Evolutionary conservation across 192 early-diverging fungal genomes (phyloP), one percentile per base, ranked within the genome.

Genomic region (Entomortierella beljakovae): DNA sequence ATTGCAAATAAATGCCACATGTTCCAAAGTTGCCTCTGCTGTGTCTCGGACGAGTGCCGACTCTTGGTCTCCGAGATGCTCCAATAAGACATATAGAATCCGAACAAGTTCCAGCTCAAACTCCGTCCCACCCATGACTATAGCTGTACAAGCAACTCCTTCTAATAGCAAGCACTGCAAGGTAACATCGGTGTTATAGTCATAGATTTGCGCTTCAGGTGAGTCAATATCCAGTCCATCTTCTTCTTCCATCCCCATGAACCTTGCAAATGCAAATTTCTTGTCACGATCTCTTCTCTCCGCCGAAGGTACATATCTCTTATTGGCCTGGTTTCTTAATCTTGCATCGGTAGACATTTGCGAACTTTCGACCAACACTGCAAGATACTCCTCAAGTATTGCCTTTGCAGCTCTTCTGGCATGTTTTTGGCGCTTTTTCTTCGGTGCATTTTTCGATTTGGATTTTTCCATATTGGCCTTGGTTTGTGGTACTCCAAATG

Each of bases 11-110:
- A 71, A 60, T 1, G 84, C 81, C 29, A 88, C 67, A 20, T 70
- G 75, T 9, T 83, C 82, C 53, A 88, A 26, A 1, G 84, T 71
- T 11, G 76, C 81, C 9, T 71, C 65, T 1, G 86, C 86, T 32
- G 80, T 81, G 23, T 69, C 80, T 32, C 80, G 63, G 7, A 88
- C 60, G 50, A 70, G 73, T 0, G 83, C 59, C 18, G 75, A 79
- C n/a, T 84, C 83, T 20, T 73, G 60, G 0, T 80, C 74, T 4
- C 86, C 86, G 26, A 85, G 80, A 15, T 85, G 74, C 7, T 75
- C 84, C 25, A 88, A 38, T 3, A 88, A 35, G 20, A 82, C 74
- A 29, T 88, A 85, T 0, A 88, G 52, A 1, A 82, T 49, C 2
- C 68, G 80, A 20, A 85, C 75, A 4, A 88, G 71, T 22, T 88